Evolutionary conservation across 2,329 filamentous ascomycete species (phyloP), one percentile per base, ranked within the genome.

Genomic region (Exophiala sp.): DNA sequence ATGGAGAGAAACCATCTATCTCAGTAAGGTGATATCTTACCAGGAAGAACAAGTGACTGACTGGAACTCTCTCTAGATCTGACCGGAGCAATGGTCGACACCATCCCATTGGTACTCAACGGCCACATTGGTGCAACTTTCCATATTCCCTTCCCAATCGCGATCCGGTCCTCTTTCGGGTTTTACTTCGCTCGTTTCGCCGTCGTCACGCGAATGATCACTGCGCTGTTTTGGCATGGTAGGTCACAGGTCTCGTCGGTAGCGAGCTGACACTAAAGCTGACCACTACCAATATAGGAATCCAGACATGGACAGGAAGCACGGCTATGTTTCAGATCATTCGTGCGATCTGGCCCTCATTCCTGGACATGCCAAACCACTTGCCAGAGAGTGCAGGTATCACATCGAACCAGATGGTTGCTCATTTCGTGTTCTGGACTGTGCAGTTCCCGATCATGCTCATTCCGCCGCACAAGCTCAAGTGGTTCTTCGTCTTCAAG

Each of bases 161-260:
- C 78, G 18, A 73, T 73, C 0, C 72, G 78, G 41, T 74, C 76
- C 1, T 73, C 70, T 45, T 81, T 76, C 68, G 78, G 78, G 0
- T 80, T 78, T 64, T 78, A 72, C 68, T 75, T 77, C 39, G 75
- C 73, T n/a, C 76, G 77, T 57, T 66, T 79, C 30, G 70, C 74
- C n/a, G 75, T 80, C 44, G 60, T 79, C 2, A 75, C 72, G 0
- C 69, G 77, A 6, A 68, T 72, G 19, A 73, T 80, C 47, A 70
- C 79, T 1, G 76, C 76, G 2, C 61, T 79, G 14, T 79, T 80
- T 65, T 80, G 78, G 83, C 50, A 55, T 21, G 24, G 24, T 27
- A 6, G 10, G 24, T 27, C 24, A 27, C 24, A 5, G 10, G 24
- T 10, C 5, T 27, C 24, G 6, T 6, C 6, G 24, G 24, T 10